Evolutionary conservation across 768 basidiomycete genomes (phyloP), one percentile per base, ranked within the genome.

Genomic region (Podaxis sp.): DNA sequence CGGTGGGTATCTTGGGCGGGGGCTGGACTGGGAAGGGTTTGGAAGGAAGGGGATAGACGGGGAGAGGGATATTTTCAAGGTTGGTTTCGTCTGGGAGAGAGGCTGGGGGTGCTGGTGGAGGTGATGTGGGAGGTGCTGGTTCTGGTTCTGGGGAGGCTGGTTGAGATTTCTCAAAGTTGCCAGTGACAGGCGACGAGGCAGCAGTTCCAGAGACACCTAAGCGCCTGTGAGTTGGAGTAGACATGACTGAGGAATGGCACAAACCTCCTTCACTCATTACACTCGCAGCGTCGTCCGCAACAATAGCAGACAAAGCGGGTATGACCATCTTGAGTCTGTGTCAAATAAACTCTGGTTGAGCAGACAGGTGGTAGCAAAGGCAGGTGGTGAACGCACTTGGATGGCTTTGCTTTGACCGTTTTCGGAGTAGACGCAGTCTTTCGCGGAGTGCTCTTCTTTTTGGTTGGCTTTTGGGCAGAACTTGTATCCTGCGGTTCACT

Each of bases 1-100:
- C 89, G 5, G 88, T 82, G 17, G 79, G 77, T n/a, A 93, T 87
- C 76, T 92, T 93, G 0, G 83, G 84, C 2, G 90, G 86, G 33
- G 85, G 87, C 67, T 91, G 90, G 12, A 93, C 91, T 0, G 89
- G 86, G 75, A 92, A 92, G 0, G 91, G 90, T 72, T 89, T 91
- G n/a, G 86, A 82, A 12, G 91, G 91, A 24, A 93, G 81, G 1
- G 91, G 89, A 65, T 92, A 93, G 29, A 87, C 74, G 2, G 91
- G 91, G 2, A 89, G 79, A 1, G 90, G 83, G 19, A 82, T 76
- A 57, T 76, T 82, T 56, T 89, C 85, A 47, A 89, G 77, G 43
- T 80, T 83, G 24, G 78, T 73, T 36, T 85, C 83, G 57, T 80
- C 81, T 25, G 74, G 72, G 8, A 69, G 63, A 4, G 75, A 65